Percentiles rank a stretch among this genome's conserved stretches.
Evolutionary conservation across 768 basidiomycete species (phyloP).

Genomic region (Pholiota molesta): DNA sequence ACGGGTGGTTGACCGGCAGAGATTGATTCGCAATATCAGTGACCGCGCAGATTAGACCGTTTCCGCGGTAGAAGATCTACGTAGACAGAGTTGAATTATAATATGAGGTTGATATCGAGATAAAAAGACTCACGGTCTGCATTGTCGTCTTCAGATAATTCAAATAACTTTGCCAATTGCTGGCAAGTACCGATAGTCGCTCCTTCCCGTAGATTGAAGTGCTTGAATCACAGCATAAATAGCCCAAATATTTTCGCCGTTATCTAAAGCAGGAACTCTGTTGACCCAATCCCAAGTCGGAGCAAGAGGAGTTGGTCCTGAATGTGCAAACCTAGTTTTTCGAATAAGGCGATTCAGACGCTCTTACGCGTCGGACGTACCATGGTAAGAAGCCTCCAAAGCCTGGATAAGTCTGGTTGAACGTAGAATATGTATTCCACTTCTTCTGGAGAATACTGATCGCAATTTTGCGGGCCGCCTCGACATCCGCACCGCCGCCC

Average conservation of each 20-base stretch:
- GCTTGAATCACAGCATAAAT: constrained; percentile 26
- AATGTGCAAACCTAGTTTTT: constrained; percentile 20
- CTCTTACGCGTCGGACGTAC: constrained; percentile 9
- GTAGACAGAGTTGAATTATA: neutral
- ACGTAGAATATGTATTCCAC: constrained; percentile 20
- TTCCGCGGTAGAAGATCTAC: constrained; percentile 27
- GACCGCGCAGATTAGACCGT: constrained; percentile 25
- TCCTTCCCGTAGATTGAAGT: constrained; percentile 14
- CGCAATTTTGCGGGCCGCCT: constrained; percentile 22
- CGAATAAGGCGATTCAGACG: neutral
- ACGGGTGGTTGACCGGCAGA: constrained; percentile 20
- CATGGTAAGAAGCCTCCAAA: constrained; percentile 30
- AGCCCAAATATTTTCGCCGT: constrained; percentile 28
- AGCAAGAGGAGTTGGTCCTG: constrained; percentile 18
- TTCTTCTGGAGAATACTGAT: constrained; percentile 21
- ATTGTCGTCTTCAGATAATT: constrained; percentile 23
- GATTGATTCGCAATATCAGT: constrained; percentile 24
- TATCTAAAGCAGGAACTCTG: constrained; percentile 27
- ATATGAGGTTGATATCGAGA: neutral
- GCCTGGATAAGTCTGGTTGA: constrained; percentile 27
- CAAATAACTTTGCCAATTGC: constrained; percentile 22
- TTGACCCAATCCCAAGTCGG: constrained; percentile 29
- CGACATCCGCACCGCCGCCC: constrained; percentile 16
- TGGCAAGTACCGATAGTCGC: constrained; percentile 16
- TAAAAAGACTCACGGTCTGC: constrained; percentile 2